Percentiles rank a stretch among this genome's conserved stretches.
Evolutionary conservation across 1,284 basidiomycete genomes (phyloP).

Genomic region (Bondarzewia mesenterica): DNA sequence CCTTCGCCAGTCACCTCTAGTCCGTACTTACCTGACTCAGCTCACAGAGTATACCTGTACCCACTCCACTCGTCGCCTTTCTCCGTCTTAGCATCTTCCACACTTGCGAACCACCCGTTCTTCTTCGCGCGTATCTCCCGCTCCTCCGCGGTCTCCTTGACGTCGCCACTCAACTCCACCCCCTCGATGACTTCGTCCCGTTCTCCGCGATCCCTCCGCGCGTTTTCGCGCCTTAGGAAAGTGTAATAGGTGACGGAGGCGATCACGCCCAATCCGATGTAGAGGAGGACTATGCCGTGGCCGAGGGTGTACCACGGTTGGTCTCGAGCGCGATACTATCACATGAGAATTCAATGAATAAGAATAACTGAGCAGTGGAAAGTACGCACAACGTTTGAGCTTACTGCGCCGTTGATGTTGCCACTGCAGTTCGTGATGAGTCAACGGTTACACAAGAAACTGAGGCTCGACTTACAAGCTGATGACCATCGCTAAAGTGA

Average conservation of each 20-base stretch:
- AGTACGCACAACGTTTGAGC: conserved; percentile 56
- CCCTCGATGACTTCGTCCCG: conserved; percentile 62
- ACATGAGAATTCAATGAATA: no score
- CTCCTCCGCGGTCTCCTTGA: conserved; percentile 11
- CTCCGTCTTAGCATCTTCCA: conserved; percentile 30
- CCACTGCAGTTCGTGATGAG: conserved; percentile 29
- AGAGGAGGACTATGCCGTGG: conserved; percentile 60
- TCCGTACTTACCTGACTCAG: not conserved
- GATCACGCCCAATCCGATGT: conserved; percentile 57
- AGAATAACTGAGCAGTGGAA: not conserved
- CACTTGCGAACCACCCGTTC: conserved; percentile 30
- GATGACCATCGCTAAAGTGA: conserved; percentile 63
- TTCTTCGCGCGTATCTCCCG: not conserved
- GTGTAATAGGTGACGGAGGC: conserved; percentile 37
- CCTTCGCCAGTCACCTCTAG: not conserved
- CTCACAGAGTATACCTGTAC: conserved; percentile 32
- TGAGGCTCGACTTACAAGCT: conserved; percentile 37
- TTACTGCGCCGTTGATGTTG: conserved; percentile 64
- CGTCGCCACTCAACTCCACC: conserved; percentile 17
- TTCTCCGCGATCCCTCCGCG: conserved; percentile 52
- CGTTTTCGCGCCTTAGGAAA: conserved; percentile 53
- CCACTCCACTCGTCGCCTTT: conserved; percentile 43
- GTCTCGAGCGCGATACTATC: conserved; percentile 60
- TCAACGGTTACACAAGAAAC: not conserved
- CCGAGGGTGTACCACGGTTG: conserved; percentile 67